Conservation (phyloP, 2,329 filamentous ascomycete genomes). For the Phyllosticta citribraziliensis region DNA sequence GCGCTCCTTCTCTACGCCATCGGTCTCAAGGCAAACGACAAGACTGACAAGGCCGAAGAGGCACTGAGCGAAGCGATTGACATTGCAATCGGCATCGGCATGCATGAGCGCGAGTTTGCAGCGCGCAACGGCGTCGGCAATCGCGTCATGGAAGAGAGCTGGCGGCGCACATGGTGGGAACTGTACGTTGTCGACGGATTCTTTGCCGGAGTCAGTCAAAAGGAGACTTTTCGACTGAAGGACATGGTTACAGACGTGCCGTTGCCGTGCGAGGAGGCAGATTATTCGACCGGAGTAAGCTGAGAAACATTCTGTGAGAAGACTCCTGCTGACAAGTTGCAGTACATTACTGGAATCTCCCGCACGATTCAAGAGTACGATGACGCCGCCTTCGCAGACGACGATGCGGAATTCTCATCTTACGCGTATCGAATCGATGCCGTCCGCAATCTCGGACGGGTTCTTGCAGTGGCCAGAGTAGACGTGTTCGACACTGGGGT, state of each 20-base stretch:
- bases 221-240: conserved; percentile 60
- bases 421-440: conserved; percentile 79
- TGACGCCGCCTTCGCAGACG: conserved; percentile 61
- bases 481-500: conserved; percentile 32
- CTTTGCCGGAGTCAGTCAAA: conserved; percentile 68
- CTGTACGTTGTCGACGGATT: conserved; percentile 74
- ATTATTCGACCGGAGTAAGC: conserved; percentile 43
- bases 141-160: conserved; percentile 66
- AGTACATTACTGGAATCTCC: conserved; percentile 24
- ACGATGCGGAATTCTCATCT: conserved; percentile 66
- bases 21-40: conserved; percentile 65
- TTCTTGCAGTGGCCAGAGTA: conserved; percentile 46
- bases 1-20: conserved; percentile 68
- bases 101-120: conserved; percentile 63
- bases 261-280: conserved; percentile 74
- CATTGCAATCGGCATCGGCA: conserved; percentile 63
- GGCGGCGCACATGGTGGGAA: conserved; percentile 87
- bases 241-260: conserved; percentile 58
- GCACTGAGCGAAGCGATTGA: conserved; percentile 59
- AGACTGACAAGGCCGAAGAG: conserved; percentile 58
- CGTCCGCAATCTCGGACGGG: conserved; percentile 64
- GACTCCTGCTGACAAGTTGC: conserved; percentile 5
- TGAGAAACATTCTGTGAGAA: neutral
- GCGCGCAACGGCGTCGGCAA: conserved; percentile 53
- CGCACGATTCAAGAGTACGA: conserved; percentile 64